Evolutionary conservation across 2,329 filamentous ascomycete genomes (phyloP).

Genomic region (Macrophomina tecta): DNA sequence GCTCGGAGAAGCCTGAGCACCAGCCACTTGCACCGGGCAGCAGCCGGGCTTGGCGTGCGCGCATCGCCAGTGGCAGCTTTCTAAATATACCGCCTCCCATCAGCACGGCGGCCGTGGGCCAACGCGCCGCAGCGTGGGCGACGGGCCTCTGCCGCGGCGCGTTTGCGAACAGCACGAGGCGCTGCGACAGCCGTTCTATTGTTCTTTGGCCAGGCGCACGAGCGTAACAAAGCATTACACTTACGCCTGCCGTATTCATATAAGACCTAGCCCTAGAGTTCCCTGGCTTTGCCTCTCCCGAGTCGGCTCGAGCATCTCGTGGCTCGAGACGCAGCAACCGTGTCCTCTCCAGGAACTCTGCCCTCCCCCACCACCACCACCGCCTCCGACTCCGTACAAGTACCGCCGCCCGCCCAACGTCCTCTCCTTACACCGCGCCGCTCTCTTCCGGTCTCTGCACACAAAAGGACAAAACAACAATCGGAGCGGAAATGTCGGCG

Average conservation of each 20-base stretch:
- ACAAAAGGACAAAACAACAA: conserved; percentile 3
- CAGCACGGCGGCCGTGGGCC: not conserved
- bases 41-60: conserved; percentile 13
- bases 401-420: conserved; percentile 13
- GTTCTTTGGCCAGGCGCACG: not conserved
- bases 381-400: conserved; percentile 16
- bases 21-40: not conserved
- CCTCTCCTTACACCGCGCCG: conserved; percentile 1
- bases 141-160: not conserved
- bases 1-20: conserved; percentile 12
- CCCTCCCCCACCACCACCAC: conserved; percentile 9
- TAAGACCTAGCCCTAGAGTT: conserved; percentile 15
- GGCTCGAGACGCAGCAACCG: conserved; percentile 16
- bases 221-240: conserved; percentile 15
- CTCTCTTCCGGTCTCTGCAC: conserved; percentile 22
- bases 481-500: conserved; percentile 24
- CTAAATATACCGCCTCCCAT: conserved; percentile 23
- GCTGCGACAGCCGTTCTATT: not conserved
- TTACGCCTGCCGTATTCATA: conserved; percentile 15
- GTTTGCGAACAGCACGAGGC: too few relatives aligned
- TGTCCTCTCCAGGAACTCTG: conserved; percentile 9
- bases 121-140: not conserved
- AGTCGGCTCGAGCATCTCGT: conserved; percentile 19
- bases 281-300: conserved; percentile 17
- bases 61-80: conserved; percentile 18